Conservation (phyloP, 495 filamentous ascomycete genomes). For the Corynascus novoguineensis region DNA sequence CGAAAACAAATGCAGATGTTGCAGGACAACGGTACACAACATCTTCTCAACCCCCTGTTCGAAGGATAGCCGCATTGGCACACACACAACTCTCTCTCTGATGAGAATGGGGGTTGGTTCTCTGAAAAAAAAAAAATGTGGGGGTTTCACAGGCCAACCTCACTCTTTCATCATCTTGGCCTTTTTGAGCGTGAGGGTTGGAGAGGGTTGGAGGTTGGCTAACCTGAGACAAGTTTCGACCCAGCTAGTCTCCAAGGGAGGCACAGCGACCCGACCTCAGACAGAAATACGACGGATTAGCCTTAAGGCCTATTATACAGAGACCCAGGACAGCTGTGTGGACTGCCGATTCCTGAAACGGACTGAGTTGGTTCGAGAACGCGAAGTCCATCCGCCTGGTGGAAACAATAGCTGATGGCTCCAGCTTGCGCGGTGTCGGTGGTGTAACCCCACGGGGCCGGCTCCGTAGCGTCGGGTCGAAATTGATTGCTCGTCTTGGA, state of each 20-base stretch:
- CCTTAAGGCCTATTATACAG: background rate
- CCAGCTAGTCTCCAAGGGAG: background rate
- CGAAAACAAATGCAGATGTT: background rate
- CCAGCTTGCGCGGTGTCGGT: background rate
- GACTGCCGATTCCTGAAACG: background rate
- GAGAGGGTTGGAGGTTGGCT: background rate
- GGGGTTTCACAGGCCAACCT: slow-evolving; percentile 1
- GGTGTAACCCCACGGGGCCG: slow-evolving; percentile 5
- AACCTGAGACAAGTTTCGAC: background rate
- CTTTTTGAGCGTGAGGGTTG: too few species aligned
- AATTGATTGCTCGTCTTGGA: background rate
- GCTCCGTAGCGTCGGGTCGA: slow-evolving; percentile 3
- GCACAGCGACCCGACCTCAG: too few species aligned
- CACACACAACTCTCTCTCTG: background rate
- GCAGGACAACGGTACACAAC: background rate
- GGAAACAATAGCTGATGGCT: background rate
- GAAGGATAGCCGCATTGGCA: slow-evolving; percentile 11
- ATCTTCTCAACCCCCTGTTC: slow-evolving; percentile 6
- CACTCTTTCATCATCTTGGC: background rate
- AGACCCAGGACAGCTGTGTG: background rate
- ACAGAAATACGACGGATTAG: too few species aligned
- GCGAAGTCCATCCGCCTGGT: background rate
- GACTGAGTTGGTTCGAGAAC: background rate
- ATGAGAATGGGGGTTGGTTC: background rate
- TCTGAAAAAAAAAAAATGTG: too few species aligned